These are phyloP conservation scores for Plantago major DNA, from an alignment of 257 asterid genomes.

Conservation along the genomic window DNA sequence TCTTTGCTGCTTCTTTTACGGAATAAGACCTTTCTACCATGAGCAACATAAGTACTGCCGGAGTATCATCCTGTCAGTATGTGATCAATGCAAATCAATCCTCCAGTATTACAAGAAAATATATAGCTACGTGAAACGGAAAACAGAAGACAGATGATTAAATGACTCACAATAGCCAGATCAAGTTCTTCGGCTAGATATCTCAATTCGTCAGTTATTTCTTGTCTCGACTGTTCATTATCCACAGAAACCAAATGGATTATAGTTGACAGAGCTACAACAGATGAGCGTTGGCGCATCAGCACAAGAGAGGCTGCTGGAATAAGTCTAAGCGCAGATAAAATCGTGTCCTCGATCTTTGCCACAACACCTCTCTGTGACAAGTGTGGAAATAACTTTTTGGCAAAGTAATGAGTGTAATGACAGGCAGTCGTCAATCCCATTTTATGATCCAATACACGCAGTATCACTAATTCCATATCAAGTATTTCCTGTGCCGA, in stretches of 20 bases:
- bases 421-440: slow-evolving; percentile 40
- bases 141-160: too few species aligned
- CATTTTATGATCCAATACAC: slow-evolving; percentile 53
- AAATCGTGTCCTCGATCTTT: slow-evolving; percentile 23
- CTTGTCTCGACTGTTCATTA: too few species aligned
- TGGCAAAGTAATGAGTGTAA: slow-evolving; percentile 39
- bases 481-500: slow-evolving; percentile 31
- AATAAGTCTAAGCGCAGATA: slow-evolving; percentile 34
- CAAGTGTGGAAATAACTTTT: slow-evolving; percentile 24
- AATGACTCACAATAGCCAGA: too few species aligned
- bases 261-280: slow-evolving; percentile 63
- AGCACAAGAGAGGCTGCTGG: not conserved
- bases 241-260: slow-evolving; percentile 31
- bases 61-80: too few species aligned
- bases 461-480: slow-evolving; percentile 53
- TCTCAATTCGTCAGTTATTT: too few species aligned
- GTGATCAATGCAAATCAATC: too few species aligned
- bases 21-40: too few species aligned
- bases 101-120: too few species aligned
- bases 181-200: slow-evolving; percentile 10
- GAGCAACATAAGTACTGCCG: too few species aligned
- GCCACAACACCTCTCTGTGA: slow-evolving; percentile 10
- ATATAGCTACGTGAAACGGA: too few species aligned
- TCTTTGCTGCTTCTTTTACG: too few species aligned
- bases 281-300: slow-evolving; percentile 37